Conservation (phyloP, 2,329 filamentous ascomycete species). For the Calonectria hawksworthii region DNA sequence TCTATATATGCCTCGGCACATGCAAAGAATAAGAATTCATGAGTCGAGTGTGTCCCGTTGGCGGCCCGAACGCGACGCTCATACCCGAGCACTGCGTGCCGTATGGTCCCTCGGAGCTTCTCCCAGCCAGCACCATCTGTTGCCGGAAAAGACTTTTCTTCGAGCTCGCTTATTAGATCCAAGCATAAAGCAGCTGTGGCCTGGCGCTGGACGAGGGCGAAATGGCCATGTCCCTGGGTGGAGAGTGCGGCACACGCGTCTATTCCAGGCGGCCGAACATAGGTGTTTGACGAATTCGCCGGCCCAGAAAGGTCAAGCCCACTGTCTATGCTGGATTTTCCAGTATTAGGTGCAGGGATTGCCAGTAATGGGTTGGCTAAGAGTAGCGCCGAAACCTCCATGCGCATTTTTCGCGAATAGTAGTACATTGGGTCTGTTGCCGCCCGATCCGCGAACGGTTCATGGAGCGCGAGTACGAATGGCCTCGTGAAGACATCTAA, state of each 20-base stretch:
- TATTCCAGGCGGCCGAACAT: neutral
- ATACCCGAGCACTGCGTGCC: constrained; percentile 10
- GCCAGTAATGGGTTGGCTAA: neutral
- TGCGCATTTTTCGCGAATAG: constrained; percentile 59
- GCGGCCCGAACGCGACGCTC: constrained; percentile 23
- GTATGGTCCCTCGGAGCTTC: constrained; percentile 12
- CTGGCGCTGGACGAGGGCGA: constrained; percentile 23
- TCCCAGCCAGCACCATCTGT: constrained; percentile 15
- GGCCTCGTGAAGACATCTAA: constrained; percentile 31
- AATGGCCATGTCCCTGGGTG: constrained; percentile 23
- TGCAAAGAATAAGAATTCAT: constrained; percentile 25
- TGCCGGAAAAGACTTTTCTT: constrained; percentile 25
- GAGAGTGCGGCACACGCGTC: constrained; percentile 16
- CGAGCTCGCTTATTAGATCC: constrained; percentile 25
- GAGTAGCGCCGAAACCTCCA: constrained; percentile 43
- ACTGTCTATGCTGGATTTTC: neutral
- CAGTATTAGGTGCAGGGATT: neutral
- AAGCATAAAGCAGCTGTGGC: constrained; percentile 17
- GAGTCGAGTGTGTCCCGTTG: constrained; percentile 20
- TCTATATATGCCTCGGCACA: constrained; percentile 27
- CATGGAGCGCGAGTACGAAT: constrained; percentile 59
- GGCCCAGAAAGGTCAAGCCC: neutral
- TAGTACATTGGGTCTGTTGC: constrained; percentile 58
- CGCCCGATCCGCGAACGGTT: constrained; percentile 53
- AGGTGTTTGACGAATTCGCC: neutral